Evolutionary conservation across 2,329 filamentous ascomycete genomes (phyloP), one percentile per base, ranked within the genome.

Genomic region (Aureobasidium sp.): DNA sequence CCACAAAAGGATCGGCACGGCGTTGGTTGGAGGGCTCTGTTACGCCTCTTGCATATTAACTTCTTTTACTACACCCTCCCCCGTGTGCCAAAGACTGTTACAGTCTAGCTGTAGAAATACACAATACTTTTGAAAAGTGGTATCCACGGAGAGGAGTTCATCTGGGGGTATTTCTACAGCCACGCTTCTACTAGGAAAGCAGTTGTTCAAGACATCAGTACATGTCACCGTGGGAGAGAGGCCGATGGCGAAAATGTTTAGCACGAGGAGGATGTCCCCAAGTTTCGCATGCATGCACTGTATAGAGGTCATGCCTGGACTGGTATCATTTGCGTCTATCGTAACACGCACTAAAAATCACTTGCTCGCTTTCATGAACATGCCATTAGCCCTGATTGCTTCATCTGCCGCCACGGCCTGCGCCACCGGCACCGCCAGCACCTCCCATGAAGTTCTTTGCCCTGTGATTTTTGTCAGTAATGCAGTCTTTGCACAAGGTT

Each of bases 401-500:
- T 29, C 23, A 58, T 43, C 55, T 58, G 55, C 55, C 55, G 19
- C 58, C 61, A 38, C 69, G 67, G 40, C 69, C 67, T 13, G 66
- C 70, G 60, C 77, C 79, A 62, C 77, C 78, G 64, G 74, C 75
- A 60, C 81, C 81, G 62, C 77, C 78, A 65, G 74, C 74, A 60
- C 81, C 81, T 47, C 84, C 84, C 84, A 88, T 87, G 72, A 88
- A 82, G 71, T 85, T 86, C 66, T 81, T 78, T 60, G 85, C 85
- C 80, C 84, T 85, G 65, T 63, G 60, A 43, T 13, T 31, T 25
- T n/a, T 47, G 60, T 69, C 61, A 69, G 66, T 58, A 35, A 23
- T 23, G 35, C 29, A 13, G 5, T 29, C 13, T 27, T 27, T 5
- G 4, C 13, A 42, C 25, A 60, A 19, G 7, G 15, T 33, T 21